Evolutionary conservation across 140 eudicot genomes (phyloP).

Genomic region (Senecio squalidus): DNA sequence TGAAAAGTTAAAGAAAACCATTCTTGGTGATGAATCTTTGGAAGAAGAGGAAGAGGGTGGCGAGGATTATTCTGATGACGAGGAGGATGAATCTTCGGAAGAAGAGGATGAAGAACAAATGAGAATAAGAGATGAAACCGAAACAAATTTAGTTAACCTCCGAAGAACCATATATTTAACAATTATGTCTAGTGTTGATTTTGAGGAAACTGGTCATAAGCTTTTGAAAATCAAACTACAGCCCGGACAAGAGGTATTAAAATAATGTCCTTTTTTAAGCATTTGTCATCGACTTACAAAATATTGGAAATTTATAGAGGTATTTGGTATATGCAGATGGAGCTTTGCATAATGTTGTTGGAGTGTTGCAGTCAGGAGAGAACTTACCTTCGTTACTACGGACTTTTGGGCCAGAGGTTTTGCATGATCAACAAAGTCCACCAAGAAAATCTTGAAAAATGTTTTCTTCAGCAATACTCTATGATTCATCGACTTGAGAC

Average conservation of each 20-base stretch:
- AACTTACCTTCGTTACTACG: slow-evolving; percentile 87
- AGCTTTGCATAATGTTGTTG: slow-evolving; percentile 78
- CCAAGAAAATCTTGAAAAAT: slow-evolving; percentile 79
- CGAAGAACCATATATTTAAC: slow-evolving; percentile 88
- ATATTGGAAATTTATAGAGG: background rate
- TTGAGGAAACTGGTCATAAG: slow-evolving; percentile 98
- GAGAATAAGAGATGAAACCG: slow-evolving; percentile 88
- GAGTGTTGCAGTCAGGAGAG: slow-evolving; percentile 98
- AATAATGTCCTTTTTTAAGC: no score
- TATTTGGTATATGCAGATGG: slow-evolving; percentile 58
- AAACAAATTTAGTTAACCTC: slow-evolving; percentile 81
- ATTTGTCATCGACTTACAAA: no score
- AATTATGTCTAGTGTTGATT: slow-evolving; percentile 97
- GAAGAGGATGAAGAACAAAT: slow-evolving; percentile 88
- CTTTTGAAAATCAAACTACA: slow-evolving; percentile 78
- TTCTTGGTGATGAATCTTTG: slow-evolving; percentile 83
- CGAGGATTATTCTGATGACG: slow-evolving; percentile 54
- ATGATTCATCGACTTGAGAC: slow-evolving; percentile 95
- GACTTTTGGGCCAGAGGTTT: slow-evolving; percentile 89
- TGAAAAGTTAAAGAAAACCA: slow-evolving; percentile 75
- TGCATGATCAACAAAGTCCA: slow-evolving; percentile 85
- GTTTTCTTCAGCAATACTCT: slow-evolving; percentile 85
- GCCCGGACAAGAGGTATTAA: slow-evolving; percentile 97
- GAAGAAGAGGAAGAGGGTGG: slow-evolving; percentile 64
- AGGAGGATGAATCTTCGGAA: slow-evolving; percentile 59